A percentile compares a stretch with the other conserved stretches of the same genome.
Conservation (phyloP, 192 early-diverging fungal genomes). For the Backusella sp. region DNA sequence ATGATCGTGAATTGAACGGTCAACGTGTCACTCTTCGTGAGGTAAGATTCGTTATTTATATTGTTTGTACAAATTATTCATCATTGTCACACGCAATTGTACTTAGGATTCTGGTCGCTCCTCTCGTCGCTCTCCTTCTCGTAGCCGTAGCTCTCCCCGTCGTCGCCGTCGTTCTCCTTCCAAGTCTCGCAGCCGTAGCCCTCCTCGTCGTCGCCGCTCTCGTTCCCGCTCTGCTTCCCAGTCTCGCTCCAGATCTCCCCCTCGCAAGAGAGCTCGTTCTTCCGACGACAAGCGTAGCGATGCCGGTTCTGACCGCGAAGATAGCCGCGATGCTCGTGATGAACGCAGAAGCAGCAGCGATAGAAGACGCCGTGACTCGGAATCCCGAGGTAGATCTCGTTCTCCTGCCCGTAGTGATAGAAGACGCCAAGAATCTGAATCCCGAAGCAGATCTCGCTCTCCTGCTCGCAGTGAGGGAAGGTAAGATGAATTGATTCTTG, state of each 20-base stretch:
- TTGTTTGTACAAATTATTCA: background rate
- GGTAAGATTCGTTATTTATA: conserved; percentile 33
- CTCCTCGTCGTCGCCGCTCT: conserved; percentile 30
- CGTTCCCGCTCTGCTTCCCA: conserved; percentile 18
- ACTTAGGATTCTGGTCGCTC: conserved; percentile 11
- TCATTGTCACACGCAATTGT: background rate
- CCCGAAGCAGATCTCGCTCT: conserved; percentile 16
- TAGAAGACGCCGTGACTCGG: background rate
- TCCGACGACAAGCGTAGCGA: background rate
- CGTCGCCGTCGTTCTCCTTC: conserved; percentile 39
- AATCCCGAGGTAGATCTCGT: conserved; percentile 8
- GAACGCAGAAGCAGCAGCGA: background rate
- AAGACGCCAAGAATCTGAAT: background rate
- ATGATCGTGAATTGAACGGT: conserved; percentile 72
- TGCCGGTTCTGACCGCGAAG: background rate
- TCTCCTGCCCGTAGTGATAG: conserved; percentile 5
- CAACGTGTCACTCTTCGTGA: conserved; percentile 66
- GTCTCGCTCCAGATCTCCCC: conserved; percentile 12
- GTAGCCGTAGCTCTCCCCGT: conserved; percentile 34
- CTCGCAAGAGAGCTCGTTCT: conserved; percentile 11
- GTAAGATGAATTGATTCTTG: background rate
- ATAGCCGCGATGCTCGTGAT: background rate
- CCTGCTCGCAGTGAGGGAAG: conserved; percentile 11
- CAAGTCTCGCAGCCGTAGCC: conserved; percentile 34
- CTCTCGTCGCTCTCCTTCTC: conserved; percentile 38